Base-by-base conservation (phyloP, 164 flowering plant species). In the Tinospora cordifolia region DNA sequence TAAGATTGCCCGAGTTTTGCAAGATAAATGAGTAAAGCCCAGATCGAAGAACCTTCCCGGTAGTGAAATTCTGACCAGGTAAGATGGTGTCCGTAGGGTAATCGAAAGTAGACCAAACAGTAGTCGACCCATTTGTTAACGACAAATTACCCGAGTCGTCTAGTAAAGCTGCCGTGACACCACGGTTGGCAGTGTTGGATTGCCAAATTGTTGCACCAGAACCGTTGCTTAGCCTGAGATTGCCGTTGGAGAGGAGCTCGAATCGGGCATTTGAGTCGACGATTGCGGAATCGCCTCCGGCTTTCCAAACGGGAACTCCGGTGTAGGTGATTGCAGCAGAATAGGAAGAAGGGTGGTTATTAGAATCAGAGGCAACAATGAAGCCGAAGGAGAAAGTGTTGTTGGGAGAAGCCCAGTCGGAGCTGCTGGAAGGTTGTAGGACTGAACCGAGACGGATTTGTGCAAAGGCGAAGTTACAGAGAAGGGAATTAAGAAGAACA, bases 11-110 rank as follows among this genome's bases (percentile, higher is more conserved):
- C 46, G 69, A 41, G 1, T n/a, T 15, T 3, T 25, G 54, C 2
- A 83, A 70, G 19, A 3, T 6, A 46, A 83, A 77, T 3, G 85
- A 79, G 65, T 80, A 83, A 14, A 0, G 1, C 78, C 85, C 83
- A 65, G 82, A 77, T 27, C 38, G 51, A 14, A 83, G 67, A 14
- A 10, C 51, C 67, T 34, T 72, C 0, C 24, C 59, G 1, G 27
- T 62, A 5, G 80, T 72, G 67, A 83, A 83, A 41, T 62, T 79
- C 70, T 80, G 82, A 41, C 17, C 8, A 7, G 83, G 73, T 22
- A 83, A 7, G 22, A 83, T 64, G 5, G 82, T 81, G 57, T 83
- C 85, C 3, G 82, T 81, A 1, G 85, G 85, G 59, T 83, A 64
- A 7, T 74, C 58, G 69, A 83, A 83, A 47, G 78, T 73, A 51